Evolutionary conservation across 1,284 basidiomycete genomes (phyloP), one percentile per base, ranked within the genome.

Genomic region (Termitomyces sp.): DNA sequence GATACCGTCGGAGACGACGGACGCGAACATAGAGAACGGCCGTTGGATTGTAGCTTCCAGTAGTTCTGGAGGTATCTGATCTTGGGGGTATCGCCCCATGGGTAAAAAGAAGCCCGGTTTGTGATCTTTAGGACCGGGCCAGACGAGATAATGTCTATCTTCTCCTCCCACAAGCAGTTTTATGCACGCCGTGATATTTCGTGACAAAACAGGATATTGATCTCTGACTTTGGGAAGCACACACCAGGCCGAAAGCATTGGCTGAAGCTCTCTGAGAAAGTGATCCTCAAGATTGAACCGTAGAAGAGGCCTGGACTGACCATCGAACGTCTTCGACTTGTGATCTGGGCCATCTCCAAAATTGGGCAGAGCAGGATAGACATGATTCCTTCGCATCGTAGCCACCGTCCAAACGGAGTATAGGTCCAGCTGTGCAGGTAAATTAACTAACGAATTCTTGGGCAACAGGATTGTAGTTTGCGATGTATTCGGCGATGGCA

Each of bases 221-320:
- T 31, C 50, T 5, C 17, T 13, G 39, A 5, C 8, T 42, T 33
- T 19, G 6, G 40, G 30, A 17, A 51, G 50, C 7, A 51, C 12
- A 15, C 30, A n/a, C 26, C 31, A 42, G 5, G 28, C 50, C 40
- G 30, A 21, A 9, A 42, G 28, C 50, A 51, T 43, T 13, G 50
- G 50, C 31, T 51, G 50, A 33, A 51, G 50, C 28, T 51, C 50
- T 6, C 50, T 39, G n/a, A 51, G 30, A 13, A 51, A 39, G 19
- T 51, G 50, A 30, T 51, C 50, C 9, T 42, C 38, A 10, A 51
- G 39, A 51, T 28, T 43, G n/a, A 40, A 42, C 31, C 31, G 39
- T 15, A 30, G 39, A 30, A 43, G 50, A 24, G 50, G 50, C 40
- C 50, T 39, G 13, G 50, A 51, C 15, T 51, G 50, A 24, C 30